Evolutionary conservation across 805 yeast species (phyloP).

Genomic region (Jamesozyma jinghongensis): DNA sequence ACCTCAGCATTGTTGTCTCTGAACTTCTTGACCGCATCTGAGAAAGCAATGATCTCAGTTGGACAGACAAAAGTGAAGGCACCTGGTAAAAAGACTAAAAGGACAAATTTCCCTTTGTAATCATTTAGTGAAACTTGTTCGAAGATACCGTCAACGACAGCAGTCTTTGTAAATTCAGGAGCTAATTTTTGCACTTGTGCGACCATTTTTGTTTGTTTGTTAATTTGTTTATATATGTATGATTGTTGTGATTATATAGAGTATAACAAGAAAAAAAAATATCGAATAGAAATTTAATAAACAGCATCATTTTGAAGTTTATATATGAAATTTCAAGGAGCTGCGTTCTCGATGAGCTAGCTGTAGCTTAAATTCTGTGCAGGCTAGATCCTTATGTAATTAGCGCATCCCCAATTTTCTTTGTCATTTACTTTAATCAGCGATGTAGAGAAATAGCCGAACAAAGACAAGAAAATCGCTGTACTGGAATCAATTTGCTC

Average conservation of each 20-base stretch:
- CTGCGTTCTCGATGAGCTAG: no score
- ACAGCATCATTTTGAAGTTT: no score
- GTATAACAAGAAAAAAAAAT: no score
- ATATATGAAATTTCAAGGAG: no score
- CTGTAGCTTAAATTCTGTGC: no score
- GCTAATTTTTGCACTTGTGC: constrained; percentile 92
- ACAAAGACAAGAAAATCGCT: no score
- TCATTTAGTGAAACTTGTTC: constrained; percentile 91
- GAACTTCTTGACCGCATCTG: constrained; percentile 88
- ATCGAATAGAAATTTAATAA: no score
- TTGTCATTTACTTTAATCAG: no score
- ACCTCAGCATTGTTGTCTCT: constrained; percentile 78
- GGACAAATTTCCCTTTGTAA: constrained; percentile 96
- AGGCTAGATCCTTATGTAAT: no score
- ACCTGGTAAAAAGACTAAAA: constrained; percentile 93
- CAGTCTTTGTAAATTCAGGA: constrained; percentile 91
- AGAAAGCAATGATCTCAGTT: constrained; percentile 97
- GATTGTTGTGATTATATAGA: background rate
- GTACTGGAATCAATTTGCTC: no score
- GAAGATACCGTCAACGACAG: constrained; percentile 92
- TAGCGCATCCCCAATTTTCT: no score
- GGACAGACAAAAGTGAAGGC: constrained; percentile 99
- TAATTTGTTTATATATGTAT: background rate
- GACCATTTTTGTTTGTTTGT: constrained; percentile 49
- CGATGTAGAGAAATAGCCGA: no score